These are phyloP conservation scores for Dichotomopilus funicola DNA, from an alignment of 2,329 filamentous ascomycete species.

Conservation along the genomic window DNA sequence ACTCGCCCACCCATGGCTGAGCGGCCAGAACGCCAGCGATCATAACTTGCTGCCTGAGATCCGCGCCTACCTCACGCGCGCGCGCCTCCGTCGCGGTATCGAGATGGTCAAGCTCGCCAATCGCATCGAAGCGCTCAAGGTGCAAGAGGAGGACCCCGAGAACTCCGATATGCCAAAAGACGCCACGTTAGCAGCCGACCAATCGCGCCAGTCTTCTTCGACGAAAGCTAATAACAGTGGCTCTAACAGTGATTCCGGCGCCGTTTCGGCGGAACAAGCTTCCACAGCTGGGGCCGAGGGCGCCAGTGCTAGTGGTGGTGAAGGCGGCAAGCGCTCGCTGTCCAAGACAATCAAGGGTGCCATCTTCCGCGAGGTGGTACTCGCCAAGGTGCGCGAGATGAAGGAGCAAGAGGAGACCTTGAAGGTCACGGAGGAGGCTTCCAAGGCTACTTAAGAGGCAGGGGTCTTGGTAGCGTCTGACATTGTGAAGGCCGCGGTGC, in stretches of 20 bases:
- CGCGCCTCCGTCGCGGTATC: slow-evolving; percentile 85
- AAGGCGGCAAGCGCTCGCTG: slow-evolving; percentile 35
- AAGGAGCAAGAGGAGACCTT: slow-evolving; percentile 77
- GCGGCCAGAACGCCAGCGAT: slow-evolving; percentile 82
- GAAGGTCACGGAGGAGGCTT: slow-evolving; percentile 55
- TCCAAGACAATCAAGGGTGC: slow-evolving; percentile 52
- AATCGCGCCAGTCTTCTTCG: slow-evolving; percentile 27
- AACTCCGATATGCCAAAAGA: slow-evolving; percentile 67
- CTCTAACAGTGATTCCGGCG: slow-evolving; percentile 13
- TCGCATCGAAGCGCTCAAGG: slow-evolving; percentile 88
- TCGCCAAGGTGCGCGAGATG: slow-evolving; percentile 88
- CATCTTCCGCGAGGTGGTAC: slow-evolving; percentile 89
- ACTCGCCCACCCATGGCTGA: slow-evolving; percentile 80
- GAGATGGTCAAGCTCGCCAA: slow-evolving; percentile 94
- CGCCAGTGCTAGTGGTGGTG: slow-evolving; percentile 24
- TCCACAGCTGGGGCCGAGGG: slow-evolving; percentile 29
- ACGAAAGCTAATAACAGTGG: slow-evolving; percentile 8
- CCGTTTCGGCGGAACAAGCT: slow-evolving; percentile 2
- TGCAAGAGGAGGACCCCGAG: slow-evolving; percentile 78
- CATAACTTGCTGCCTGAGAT: slow-evolving; percentile 98
- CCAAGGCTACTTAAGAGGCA: slow-evolving; percentile 16
- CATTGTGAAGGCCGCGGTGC: no score
- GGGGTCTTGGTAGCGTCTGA: neutral
- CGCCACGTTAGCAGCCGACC: slow-evolving; percentile 49
- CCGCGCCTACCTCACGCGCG: slow-evolving; percentile 85